These are phyloP conservation scores for Lipomyces chichibuensis DNA, from an alignment of 805 yeast genomes.

Conservation along the genomic window DNA sequence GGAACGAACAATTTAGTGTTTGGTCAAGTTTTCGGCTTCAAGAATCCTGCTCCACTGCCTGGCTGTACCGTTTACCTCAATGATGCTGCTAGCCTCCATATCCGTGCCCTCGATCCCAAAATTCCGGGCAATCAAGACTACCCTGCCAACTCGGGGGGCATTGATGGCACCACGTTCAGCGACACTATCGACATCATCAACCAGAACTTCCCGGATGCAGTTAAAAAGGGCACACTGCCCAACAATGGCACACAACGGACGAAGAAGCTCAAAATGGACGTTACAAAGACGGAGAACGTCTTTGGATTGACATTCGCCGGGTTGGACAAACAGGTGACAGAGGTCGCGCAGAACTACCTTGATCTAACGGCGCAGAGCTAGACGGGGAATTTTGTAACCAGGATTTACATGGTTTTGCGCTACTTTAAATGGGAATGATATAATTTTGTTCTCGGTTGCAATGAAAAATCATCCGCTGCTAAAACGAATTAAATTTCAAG, in stretches of 20 bases:
- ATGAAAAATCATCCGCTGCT: too few species aligned
- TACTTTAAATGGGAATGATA: too few species aligned
- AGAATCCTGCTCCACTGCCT: neutral
- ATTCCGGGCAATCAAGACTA: constrained; percentile 5
- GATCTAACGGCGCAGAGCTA: neutral
- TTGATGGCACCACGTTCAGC: neutral
- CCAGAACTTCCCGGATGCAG: constrained; percentile 4
- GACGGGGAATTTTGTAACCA: too few species aligned
- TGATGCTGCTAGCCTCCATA: constrained; percentile 1
- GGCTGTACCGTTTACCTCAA: constrained; percentile 1
- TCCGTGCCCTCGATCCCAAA: neutral
- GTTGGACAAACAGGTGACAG: neutral
- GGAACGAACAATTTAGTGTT: neutral
- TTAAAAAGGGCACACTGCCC: neutral
- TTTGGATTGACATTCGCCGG: neutral
- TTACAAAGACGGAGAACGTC: neutral
- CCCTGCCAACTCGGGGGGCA: neutral
- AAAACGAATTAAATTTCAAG: too few species aligned
- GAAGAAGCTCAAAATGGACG: neutral
- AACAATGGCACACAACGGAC: constrained; percentile 1
- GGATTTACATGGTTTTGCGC: too few species aligned
- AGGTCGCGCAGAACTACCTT: neutral
- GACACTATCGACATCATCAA: neutral
- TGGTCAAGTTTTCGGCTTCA: neutral
- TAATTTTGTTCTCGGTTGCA: too few species aligned